Conservation (phyloP, 2,329 filamentous ascomycete species). For the Ambrosiella xylebori region DNA sequence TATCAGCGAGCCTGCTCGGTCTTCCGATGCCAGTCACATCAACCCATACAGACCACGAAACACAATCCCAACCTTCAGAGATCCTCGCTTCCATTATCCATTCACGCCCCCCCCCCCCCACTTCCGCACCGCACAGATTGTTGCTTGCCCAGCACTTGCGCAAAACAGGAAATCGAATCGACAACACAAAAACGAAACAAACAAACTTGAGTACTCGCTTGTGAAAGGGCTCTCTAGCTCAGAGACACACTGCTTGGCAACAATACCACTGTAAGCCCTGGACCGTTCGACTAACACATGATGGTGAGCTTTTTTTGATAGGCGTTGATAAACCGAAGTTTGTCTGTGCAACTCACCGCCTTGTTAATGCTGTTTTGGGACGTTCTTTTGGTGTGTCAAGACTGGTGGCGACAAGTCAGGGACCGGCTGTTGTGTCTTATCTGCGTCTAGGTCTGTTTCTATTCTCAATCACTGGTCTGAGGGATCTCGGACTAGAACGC, state of each 20-base stretch:
- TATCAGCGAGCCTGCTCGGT: background rate
- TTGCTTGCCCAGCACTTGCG: background rate
- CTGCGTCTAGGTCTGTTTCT: too few relatives aligned
- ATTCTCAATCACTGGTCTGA: too few relatives aligned
- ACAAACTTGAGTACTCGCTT: background rate
- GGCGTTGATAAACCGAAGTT: background rate
- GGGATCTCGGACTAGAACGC: too few relatives aligned
- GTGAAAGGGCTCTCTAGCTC: background rate
- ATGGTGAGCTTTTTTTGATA: background rate
- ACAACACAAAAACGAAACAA: background rate
- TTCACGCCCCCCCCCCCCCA: background rate
- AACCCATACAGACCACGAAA: background rate
- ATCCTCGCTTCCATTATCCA: background rate
- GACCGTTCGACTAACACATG: background rate
- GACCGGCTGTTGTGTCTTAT: too few relatives aligned
- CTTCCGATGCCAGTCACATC: background rate
- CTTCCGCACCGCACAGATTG: background rate
- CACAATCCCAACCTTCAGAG: background rate
- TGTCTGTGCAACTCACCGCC: background rate
- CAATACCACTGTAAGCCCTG: background rate
- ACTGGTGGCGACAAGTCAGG: background rate
- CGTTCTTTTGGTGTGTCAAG: background rate
- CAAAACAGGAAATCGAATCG: background rate
- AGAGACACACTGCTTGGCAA: background rate
- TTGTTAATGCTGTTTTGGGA: background rate